These are phyloP conservation scores for Penicillium sp. DNA, from an alignment of 2,329 filamentous ascomycete species.

Conservation along the genomic window DNA sequence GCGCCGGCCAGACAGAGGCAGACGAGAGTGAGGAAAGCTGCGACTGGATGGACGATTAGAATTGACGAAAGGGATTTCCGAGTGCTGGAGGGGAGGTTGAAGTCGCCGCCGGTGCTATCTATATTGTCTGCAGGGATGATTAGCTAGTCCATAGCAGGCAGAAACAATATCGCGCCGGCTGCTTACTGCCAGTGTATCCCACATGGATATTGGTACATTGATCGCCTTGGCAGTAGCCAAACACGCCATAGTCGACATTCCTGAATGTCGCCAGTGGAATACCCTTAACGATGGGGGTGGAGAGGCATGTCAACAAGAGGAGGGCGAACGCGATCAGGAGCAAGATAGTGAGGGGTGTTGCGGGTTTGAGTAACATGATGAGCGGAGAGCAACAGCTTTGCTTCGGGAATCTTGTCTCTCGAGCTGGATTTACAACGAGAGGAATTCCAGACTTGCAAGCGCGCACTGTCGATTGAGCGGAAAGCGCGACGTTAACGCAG, in stretches of 20 bases:
- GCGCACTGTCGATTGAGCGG: neutral
- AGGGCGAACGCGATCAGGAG: constrained; percentile 84
- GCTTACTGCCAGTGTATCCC: constrained; percentile 82
- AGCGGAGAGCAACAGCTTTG: constrained; percentile 15
- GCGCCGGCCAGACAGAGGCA: constrained; percentile 79
- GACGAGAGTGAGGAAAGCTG: constrained; percentile 80
- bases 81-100: constrained; percentile 66
- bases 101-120: constrained; percentile 54
- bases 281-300: constrained; percentile 81
- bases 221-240: constrained; percentile 76
- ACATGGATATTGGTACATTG: constrained; percentile 74
- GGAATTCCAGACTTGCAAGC: constrained; percentile 15
- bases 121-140: constrained; percentile 33
- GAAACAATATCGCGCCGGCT: constrained; percentile 20
- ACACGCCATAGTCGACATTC: constrained; percentile 83
- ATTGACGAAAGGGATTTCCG: constrained; percentile 78
- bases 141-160: constrained; percentile 17
- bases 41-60: constrained; percentile 89
- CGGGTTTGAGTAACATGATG: constrained; percentile 78
- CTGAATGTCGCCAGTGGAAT: constrained; percentile 81
- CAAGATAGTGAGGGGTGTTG: constrained; percentile 85
- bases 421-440: constrained; percentile 10
- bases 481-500: constrained; percentile 16
- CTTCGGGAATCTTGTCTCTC: constrained; percentile 9
- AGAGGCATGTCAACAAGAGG: constrained; percentile 84